phyloP scores from a whole-genome alignment of 2,329 filamentous ascomycete genomes.

The Phyllosticta citriasiana region DNA sequence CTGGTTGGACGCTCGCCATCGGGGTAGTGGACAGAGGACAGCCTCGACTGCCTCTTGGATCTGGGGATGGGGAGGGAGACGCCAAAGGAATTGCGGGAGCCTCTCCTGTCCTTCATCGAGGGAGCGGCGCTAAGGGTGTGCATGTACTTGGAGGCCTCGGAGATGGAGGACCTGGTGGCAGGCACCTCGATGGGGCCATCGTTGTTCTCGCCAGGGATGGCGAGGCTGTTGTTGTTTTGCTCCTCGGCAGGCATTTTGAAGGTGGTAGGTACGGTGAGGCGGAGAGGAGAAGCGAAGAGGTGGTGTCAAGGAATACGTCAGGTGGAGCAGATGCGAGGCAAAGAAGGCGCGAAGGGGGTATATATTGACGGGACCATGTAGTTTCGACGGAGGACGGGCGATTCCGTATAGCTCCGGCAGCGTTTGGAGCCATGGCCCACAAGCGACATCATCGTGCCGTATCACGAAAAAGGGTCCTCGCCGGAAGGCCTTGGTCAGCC shows the following conservation, averaged over 20 bases:
- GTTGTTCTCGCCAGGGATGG: slow-evolving; percentile 33
- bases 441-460: slow-evolving; percentile 12
- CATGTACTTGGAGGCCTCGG: slow-evolving; percentile 60
- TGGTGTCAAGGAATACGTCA: not conserved
- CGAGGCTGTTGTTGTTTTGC: slow-evolving; percentile 27
- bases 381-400: not conserved
- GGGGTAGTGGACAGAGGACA: slow-evolving; percentile 50
- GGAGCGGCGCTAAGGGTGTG: slow-evolving; percentile 60
- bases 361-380: slow-evolving; percentile 4
- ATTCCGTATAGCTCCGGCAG: slow-evolving; percentile 9
- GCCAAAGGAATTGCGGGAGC: slow-evolving; percentile 68
- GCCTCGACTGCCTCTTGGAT: slow-evolving; percentile 57
- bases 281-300: slow-evolving; percentile 2
- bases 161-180: slow-evolving; percentile 56
- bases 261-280: not conserved
- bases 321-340: not conserved
- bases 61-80: slow-evolving; percentile 62
- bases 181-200: slow-evolving; percentile 50
- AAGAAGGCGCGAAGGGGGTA: slow-evolving; percentile 1
- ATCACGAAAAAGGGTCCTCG: slow-evolving; percentile 10
- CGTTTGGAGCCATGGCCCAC: slow-evolving; percentile 11
- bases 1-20: slow-evolving; percentile 36
- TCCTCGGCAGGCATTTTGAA: slow-evolving; percentile 51
- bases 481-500: slow-evolving; percentile 7
- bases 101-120: slow-evolving; percentile 56